phyloP scores from a whole-genome alignment of 202 grass and related monocot genomes.

The Zoysia matrella region DNA sequence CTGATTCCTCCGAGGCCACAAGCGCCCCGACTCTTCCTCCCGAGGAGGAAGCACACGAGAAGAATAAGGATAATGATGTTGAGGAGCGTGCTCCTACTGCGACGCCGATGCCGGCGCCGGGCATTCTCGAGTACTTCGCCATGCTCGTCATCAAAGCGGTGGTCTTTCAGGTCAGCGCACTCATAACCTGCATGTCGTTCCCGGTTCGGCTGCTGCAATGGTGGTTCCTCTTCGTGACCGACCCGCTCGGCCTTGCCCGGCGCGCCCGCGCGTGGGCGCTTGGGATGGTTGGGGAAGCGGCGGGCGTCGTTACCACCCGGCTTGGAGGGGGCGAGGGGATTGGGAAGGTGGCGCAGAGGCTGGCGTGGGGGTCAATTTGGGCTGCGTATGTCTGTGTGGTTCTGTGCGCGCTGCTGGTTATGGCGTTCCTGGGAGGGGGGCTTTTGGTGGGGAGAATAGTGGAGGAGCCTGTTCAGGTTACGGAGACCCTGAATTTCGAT shows the following conservation, averaged over 20 bases:
- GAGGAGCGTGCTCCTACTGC: not conserved
- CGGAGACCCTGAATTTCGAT: conserved; percentile 79
- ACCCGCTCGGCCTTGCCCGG: not conserved
- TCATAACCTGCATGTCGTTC: conserved; percentile 59
- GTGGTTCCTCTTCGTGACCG: too few species aligned
- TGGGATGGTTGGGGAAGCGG: conserved; percentile 45
- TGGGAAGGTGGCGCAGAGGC: conserved; percentile 52
- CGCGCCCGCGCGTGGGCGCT: conserved; percentile 38
- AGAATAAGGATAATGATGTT: conserved; percentile 4
- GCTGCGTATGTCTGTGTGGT: conserved; percentile 70
- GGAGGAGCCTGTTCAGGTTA: conserved; percentile 75
- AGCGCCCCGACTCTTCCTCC: conserved; percentile 2
- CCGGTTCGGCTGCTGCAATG: conserved; percentile 51
- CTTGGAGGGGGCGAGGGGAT: conserved; percentile 42
- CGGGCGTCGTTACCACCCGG: conserved; percentile 25
- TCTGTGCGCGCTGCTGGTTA: conserved; percentile 60
- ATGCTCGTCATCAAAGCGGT: conserved; percentile 68
- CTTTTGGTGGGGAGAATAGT: conserved; percentile 58
- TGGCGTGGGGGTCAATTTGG: conserved; percentile 70
- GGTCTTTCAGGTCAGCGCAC: conserved; percentile 62
- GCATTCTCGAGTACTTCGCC: conserved; percentile 52
- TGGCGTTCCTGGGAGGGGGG: conserved; percentile 70
- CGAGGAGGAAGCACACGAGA: conserved; percentile 19
- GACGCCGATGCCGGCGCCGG: not conserved
- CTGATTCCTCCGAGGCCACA: conserved; percentile 33